These are phyloP conservation scores for Hymenoscyphus fructigenus DNA, from an alignment of 2,329 filamentous ascomycete genomes.

Conservation along the genomic window DNA sequence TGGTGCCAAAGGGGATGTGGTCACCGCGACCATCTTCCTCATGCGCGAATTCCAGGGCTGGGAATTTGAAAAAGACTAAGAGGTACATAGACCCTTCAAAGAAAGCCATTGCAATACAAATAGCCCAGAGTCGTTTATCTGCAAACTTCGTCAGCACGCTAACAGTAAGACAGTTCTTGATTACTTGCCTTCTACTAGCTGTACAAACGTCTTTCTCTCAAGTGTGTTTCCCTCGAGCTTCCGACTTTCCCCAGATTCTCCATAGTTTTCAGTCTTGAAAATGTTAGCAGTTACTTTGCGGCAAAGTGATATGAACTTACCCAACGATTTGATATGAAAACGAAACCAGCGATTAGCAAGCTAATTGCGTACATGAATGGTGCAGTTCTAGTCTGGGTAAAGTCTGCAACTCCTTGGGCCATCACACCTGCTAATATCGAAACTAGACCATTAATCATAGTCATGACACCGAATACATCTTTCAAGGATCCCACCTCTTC, in stretches of 20 bases:
- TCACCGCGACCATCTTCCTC: slow-evolving; percentile 32
- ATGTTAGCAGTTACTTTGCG: background rate
- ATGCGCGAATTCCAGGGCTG: slow-evolving; percentile 47
- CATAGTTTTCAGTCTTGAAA: slow-evolving; percentile 47
- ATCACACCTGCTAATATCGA: slow-evolving; percentile 53
- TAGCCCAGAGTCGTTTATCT: slow-evolving; percentile 48
- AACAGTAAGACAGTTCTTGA: background rate
- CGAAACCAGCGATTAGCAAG: slow-evolving; percentile 43
- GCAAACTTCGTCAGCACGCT: slow-evolving; percentile 13
- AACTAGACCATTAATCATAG: slow-evolving; percentile 51
- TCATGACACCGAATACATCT: slow-evolving; percentile 51
- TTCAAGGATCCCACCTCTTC: slow-evolving; percentile 43
- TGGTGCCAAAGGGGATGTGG: slow-evolving; percentile 47
- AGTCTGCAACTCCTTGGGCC: slow-evolving; percentile 48
- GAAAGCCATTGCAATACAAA: slow-evolving; percentile 52
- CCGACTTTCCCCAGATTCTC: slow-evolving; percentile 24
- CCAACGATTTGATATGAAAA: slow-evolving; percentile 48
- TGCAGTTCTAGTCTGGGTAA: slow-evolving; percentile 47
- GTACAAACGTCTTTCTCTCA: slow-evolving; percentile 9
- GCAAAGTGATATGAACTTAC: slow-evolving; percentile 35
- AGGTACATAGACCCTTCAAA: slow-evolving; percentile 62
- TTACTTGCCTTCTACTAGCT: slow-evolving; percentile 7
- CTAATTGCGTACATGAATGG: slow-evolving; percentile 49
- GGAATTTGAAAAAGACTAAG: slow-evolving; percentile 61
- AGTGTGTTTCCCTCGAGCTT: slow-evolving; percentile 2